Evolutionary conservation across 148 eudicot genomes (phyloP).

Genomic region (Bassia scoparia): DNA sequence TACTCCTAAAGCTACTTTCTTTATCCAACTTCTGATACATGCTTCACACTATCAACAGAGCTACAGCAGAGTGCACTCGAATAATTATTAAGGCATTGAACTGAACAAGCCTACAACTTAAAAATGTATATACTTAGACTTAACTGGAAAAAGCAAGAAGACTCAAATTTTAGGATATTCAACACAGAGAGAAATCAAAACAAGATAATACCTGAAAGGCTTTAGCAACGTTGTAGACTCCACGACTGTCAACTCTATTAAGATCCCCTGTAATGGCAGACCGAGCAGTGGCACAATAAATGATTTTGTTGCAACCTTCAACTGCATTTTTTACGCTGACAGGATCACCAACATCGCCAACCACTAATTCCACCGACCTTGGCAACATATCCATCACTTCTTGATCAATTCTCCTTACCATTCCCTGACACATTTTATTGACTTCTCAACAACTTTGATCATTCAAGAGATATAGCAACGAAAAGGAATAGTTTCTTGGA

Average conservation of each 20-base stretch:
- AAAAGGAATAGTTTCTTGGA: background rate
- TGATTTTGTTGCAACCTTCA: constrained; percentile 81
- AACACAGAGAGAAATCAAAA: background rate
- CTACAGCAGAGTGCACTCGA: background rate
- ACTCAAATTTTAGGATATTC: background rate
- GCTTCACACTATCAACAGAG: background rate
- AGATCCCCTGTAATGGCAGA: constrained; percentile 95
- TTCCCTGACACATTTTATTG: constrained; percentile 41
- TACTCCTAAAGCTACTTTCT: background rate
- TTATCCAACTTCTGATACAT: background rate
- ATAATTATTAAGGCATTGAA: background rate
- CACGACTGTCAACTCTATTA: constrained; percentile 76
- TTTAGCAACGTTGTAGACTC: constrained; percentile 81
- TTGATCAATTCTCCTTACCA: constrained; percentile 68
- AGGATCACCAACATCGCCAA: constrained; percentile 95
- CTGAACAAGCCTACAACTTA: no score
- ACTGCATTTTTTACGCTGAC: constrained; percentile 54
- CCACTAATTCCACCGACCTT: constrained; percentile 78
- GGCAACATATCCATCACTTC: constrained; percentile 81
- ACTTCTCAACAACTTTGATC: background rate
- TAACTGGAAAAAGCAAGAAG: background rate
- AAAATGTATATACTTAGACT: background rate
- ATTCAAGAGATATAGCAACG: constrained; percentile 2
- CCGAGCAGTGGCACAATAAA: constrained; percentile 94
- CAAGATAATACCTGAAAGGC: constrained; percentile 68